These are phyloP conservation scores for Stemphylium beticola DNA, from an alignment of 2,329 filamentous ascomycete genomes.

Conservation along the genomic window DNA sequence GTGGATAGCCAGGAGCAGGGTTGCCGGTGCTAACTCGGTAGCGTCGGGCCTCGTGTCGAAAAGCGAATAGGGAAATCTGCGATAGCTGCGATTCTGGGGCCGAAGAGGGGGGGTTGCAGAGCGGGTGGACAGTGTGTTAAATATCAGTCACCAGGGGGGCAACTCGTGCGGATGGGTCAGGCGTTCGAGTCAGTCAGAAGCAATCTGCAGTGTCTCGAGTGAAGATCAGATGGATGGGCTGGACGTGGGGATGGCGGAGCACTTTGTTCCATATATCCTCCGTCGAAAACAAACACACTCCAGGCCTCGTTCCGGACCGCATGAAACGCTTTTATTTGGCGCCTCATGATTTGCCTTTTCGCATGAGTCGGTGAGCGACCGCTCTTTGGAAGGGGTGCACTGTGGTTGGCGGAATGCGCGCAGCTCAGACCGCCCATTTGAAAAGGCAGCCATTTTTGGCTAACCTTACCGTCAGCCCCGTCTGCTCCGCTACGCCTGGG, in stretches of 20 bases:
- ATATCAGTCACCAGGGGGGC: slow-evolving; percentile 14
- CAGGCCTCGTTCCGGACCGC: slow-evolving; percentile 32
- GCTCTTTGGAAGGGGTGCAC: slow-evolving; percentile 28
- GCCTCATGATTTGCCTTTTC: slow-evolving; percentile 39
- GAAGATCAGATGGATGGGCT: slow-evolving; percentile 38
- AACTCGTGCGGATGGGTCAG: slow-evolving; percentile 28
- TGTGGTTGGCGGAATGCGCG: slow-evolving; percentile 26
- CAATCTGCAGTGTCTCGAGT: slow-evolving; percentile 39
- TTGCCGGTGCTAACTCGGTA: slow-evolving; percentile 24
- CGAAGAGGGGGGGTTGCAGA: slow-evolving; percentile 12
- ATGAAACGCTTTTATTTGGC: slow-evolving; percentile 33
- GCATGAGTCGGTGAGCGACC: slow-evolving; percentile 40
- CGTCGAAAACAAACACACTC: slow-evolving; percentile 27
- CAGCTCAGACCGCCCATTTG: slow-evolving; percentile 24
- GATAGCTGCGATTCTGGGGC: slow-evolving; percentile 12
- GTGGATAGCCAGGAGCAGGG: slow-evolving; percentile 25
- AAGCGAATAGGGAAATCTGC: slow-evolving; percentile 8
- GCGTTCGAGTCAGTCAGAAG: slow-evolving; percentile 47
- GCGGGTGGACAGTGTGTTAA: slow-evolving; percentile 14
- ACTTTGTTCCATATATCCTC: slow-evolving; percentile 40
- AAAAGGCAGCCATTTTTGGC: slow-evolving; percentile 27
- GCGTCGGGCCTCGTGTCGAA: slow-evolving; percentile 18
- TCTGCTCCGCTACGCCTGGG: slow-evolving; percentile 23
- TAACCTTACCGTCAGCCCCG: slow-evolving; percentile 29
- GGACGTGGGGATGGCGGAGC: slow-evolving; percentile 35